Base-by-base conservation (phyloP, 768 basidiomycete species). In the Coprinopsis strossmayeri region DNA sequence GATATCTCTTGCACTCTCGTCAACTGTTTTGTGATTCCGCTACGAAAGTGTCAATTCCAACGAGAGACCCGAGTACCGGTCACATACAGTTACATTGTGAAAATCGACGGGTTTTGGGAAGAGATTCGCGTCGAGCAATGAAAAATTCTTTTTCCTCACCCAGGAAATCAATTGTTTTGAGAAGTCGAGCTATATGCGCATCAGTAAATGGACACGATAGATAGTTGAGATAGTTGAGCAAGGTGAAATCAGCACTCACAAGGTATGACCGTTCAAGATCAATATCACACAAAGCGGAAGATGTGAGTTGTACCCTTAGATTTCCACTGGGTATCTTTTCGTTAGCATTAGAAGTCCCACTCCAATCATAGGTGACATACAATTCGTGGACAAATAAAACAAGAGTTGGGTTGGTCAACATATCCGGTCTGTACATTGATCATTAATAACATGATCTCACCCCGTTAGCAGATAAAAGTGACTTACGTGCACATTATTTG, bases 331-430 rank as follows among this genome's bases (percentile, higher is more conserved):
- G 42, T 12, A n/a, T n/a, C n/a, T n/a, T n/a, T n/a, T n/a, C n/a
- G n/a, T n/a, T n/a, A n/a, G n/a, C n/a, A n/a, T n/a, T n/a, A n/a
- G n/a, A n/a, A n/a, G n/a, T n/a, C n/a, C n/a, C n/a, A n/a, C n/a
- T n/a, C n/a, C n/a, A n/a, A n/a, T n/a, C n/a, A n/a, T n/a, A n/a
- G n/a, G 27, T 28, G 26, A 67, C 90, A 62, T 62, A 95, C 95
- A 97, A 92, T 70, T 98, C 94, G 66, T 99, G 96, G 3, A 88
- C 81, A 59, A 97, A 90, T 34, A 98, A 66, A 24, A 98, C 79
- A 21, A 98, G 59, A 0, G 86, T 90, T 25, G 79, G 68, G 47
- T 86, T 84, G 23, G 83, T 75, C 58, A 89, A 84, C 26, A 97
- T 70, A 63, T 94, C 87, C 38, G 73, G 67, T 26, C 94, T 96